Conservation (phyloP, 2,329 filamentous ascomycete genomes). For the Fusarium pseudograminearum region DNA sequence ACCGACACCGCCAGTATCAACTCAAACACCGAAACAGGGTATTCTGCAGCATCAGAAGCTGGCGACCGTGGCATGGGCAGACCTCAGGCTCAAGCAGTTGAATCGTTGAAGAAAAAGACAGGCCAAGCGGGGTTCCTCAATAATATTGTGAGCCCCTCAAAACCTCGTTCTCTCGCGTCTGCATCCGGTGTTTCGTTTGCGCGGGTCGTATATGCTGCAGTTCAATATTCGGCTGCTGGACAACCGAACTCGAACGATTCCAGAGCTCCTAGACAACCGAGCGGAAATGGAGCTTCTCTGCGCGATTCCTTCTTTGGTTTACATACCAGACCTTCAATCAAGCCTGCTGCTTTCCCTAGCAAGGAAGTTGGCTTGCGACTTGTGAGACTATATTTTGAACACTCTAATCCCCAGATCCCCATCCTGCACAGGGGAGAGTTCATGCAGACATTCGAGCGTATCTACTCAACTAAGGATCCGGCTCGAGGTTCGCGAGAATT, state of each 20-base stretch:
- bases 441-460: slow-evolving; percentile 85
- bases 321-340: slow-evolving; percentile 88
- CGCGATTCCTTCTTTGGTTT: slow-evolving; percentile 97
- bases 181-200: slow-evolving; percentile 95
- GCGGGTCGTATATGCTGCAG: slow-evolving; percentile 91
- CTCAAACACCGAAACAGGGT: slow-evolving; percentile 51
- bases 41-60: slow-evolving; percentile 52
- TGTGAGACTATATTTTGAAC: slow-evolving; percentile 90
- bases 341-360: slow-evolving; percentile 85
- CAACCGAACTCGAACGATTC: slow-evolving; percentile 62
- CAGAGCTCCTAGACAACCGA: slow-evolving; percentile 40
- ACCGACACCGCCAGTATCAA: slow-evolving; percentile 53
- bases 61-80: slow-evolving; percentile 43
- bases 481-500: slow-evolving; percentile 81
- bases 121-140: slow-evolving; percentile 70
- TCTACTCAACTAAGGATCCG: slow-evolving; percentile 77
- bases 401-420: slow-evolving; percentile 95
- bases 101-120: slow-evolving; percentile 54
- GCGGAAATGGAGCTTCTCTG: slow-evolving; percentile 77
- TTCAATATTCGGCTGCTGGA: slow-evolving; percentile 77
- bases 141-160: slow-evolving; percentile 80
- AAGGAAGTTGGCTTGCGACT: slow-evolving; percentile 78
- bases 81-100: slow-evolving; percentile 49
- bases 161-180: slow-evolving; percentile 84
- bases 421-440: slow-evolving; percentile 92